Evolutionary conservation across 768 basidiomycete species (phyloP), one percentile per base, ranked within the genome.

Genomic region (Lactarius evosmus): DNA sequence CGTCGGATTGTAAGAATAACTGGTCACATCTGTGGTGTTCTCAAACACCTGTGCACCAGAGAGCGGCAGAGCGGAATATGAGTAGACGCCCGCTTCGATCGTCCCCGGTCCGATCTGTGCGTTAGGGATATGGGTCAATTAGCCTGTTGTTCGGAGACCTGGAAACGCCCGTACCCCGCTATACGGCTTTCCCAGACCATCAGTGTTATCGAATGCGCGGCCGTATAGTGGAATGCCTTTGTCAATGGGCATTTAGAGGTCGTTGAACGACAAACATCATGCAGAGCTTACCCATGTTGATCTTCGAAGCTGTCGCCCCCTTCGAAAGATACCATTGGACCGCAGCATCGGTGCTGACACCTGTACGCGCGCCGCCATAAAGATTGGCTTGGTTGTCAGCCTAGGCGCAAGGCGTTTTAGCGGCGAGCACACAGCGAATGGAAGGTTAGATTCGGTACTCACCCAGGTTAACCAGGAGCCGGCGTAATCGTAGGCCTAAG

Each of bases 221-320:
- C 91, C 91, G 69, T 93, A 94, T 4, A 92, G 77, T 4, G 92
- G 92, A 72, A 93, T 87, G 58, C 90, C 86, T 75, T 30, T n/a
- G 25, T 27, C 25, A 36, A 27, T 54, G 7, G 44, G 38, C 7
- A 51, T 19, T 32, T 22, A 62, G 22, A 32, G 61, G n/a, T 38
- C 44, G 62, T 14, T 25, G 14, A 58, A 19, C n/a, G 9, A 14
- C 14, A 51, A 22, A n/a, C 19, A 32, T 32, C 36, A 14, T 32
- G 50, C 30, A 3, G 22, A 27, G 50, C 71, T 56, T 68, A 83
- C 86, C 91, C 72, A 93, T 76, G 41, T 80, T 82, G 44, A 93
- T 82, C 75, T 92, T 92, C 67, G 73, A 71, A 0, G 84, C 74
- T 4, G 83, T 81, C 2, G 91, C 87, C 8, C 91, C 91, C 25